Base-by-base conservation (phyloP, 139 green algal genomes). In the Pleodorina starrii region DNA sequence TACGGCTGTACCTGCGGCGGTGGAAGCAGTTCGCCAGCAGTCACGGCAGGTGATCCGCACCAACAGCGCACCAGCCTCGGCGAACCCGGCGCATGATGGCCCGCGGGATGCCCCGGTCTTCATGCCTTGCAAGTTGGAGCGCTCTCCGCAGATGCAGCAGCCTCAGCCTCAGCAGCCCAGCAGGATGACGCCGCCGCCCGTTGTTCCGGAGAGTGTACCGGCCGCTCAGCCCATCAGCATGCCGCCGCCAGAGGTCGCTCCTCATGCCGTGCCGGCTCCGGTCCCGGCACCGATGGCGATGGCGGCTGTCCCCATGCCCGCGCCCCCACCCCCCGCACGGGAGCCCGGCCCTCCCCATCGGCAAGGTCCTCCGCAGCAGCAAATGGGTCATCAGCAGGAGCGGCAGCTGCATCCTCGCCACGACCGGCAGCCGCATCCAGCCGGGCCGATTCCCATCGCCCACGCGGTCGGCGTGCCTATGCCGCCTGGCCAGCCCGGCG, bases 111-210 rank as follows among this genome's bases (percentile, higher is more conserved):
- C 27, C 1, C 82, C 82, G 0, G 21, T 68, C 1, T 80, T 78
- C 16, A 32, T 88, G 2, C 82, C 82, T 2, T 21, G 66, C 19
- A 88, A 88, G 44, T 2, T 79, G n/a, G 81, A 66, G 60, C 81
- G 81, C 27, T 5, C 40, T 17, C 38, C 29, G 29, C 60, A n/a
- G n/a, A n/a, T n/a, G n/a, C n/a, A n/a, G n/a, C n/a, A n/a, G n/a
- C n/a, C n/a, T n/a, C n/a, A n/a, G n/a, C n/a, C n/a, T n/a, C n/a
- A 77, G 81, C 82, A 88, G 60, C 81, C 43, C 29, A 87, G 59
- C 29, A 54, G 81, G 43, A 87, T 87, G n/a, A n/a, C n/a, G n/a
- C n/a, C n/a, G n/a, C n/a, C n/a, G n/a, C n/a, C n/a, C n/a, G n/a
- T n/a, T n/a, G 43, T 43, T 1, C 54, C 81, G 3, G 27, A 40